These are phyloP conservation scores for Rhodamnia argentea DNA, from an alignment of 345 rosid genomes.

Conservation along the genomic window DNA sequence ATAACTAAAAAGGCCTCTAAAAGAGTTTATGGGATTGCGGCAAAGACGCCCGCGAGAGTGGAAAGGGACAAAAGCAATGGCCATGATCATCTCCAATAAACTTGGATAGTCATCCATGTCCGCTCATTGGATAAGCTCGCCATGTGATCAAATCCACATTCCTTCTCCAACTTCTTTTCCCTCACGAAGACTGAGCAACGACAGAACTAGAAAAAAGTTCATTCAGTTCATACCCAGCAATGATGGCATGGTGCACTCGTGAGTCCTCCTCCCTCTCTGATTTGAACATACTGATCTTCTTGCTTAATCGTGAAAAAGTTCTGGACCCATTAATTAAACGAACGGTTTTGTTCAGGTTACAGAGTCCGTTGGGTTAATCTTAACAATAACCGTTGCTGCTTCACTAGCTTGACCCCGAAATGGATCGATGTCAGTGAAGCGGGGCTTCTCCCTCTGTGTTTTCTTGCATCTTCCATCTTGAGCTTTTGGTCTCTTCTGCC, in stretches of 20 bases:
- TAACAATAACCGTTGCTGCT: neutral
- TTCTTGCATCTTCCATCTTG: neutral
- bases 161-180: neutral
- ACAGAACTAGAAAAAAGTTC: neutral
- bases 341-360: conserved; percentile 1
- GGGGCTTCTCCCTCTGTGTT: neutral
- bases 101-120: neutral
- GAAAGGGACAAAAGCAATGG: neutral
- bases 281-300: neutral
- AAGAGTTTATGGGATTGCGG: neutral
- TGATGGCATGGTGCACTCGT: neutral
- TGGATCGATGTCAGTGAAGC: neutral
- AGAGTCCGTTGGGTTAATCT: neutral
- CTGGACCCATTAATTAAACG: neutral
- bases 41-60: neutral
- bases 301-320: neutral
- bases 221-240: neutral
- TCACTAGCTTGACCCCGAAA: neutral
- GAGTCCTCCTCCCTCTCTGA: neutral
- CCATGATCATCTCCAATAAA: neutral
- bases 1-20: neutral
- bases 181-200: neutral
- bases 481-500: neutral
- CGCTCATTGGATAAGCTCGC: conserved; percentile 3
- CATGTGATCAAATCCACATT: neutral